phyloP scores from a whole-genome alignment of 306 rosid species.

The Lotus japonicus region DNA sequence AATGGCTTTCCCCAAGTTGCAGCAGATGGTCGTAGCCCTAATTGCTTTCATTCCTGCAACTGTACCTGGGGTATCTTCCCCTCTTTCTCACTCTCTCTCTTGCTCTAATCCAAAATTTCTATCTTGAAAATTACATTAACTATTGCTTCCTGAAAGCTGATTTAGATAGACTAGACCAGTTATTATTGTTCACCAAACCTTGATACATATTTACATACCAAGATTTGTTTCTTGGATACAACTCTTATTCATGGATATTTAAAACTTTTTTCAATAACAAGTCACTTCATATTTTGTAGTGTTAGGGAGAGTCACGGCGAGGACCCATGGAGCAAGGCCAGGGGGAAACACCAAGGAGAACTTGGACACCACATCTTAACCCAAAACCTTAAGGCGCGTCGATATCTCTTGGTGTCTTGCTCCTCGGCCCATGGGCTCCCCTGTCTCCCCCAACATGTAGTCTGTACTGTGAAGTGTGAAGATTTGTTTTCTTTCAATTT shows the following conservation, averaged over 20 bases:
- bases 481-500: neutral
- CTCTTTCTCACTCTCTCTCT: conserved; percentile 10
- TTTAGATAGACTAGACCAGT: conserved; percentile 3
- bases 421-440: too few species aligned
- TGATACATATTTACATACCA: neutral
- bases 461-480: neutral
- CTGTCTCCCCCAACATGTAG: too few species aligned
- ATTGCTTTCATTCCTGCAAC: conserved; percentile 79
- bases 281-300: conserved; percentile 1
- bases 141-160: neutral
- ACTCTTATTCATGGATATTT: neutral
- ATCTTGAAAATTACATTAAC: neutral
- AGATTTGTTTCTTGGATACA: neutral
- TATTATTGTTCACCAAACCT: neutral
- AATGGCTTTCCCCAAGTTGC: conserved; percentile 74
- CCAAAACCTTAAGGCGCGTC: too few species aligned
- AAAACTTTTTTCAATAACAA: neutral
- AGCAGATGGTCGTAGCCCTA: conserved; percentile 36
- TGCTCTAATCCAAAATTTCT: conserved; percentile 9
- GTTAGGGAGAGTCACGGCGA: too few species aligned
- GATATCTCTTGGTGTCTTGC: too few species aligned
- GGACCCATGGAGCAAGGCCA: too few species aligned
- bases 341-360: too few species aligned
- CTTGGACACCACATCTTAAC: too few species aligned
- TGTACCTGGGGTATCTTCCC: conserved; percentile 72